Conservation (phyloP, 345 rosid species). For the Eucalyptus dawsonii region DNA sequence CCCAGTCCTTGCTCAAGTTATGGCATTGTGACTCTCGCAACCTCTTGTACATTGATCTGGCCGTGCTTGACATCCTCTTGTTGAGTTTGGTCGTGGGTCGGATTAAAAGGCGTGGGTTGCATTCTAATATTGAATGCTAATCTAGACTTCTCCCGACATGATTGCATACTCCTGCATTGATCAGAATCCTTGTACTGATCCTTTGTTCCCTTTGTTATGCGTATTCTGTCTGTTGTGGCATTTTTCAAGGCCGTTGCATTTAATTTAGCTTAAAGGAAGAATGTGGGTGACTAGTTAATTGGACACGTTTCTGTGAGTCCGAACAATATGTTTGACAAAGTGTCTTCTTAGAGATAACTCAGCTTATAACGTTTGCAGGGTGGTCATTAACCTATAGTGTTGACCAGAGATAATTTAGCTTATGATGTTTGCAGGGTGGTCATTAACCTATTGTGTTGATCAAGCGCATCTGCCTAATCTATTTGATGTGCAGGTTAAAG, state of each 20-base stretch:
- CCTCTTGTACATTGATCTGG: conserved; percentile 46
- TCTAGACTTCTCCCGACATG: conserved; percentile 71
- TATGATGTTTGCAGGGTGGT: no score
- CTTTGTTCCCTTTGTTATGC: background rate
- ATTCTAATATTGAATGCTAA: conserved; percentile 50
- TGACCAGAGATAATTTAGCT: background rate
- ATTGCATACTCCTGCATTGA: conserved; percentile 32
- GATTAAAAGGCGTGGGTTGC: conserved; percentile 70
- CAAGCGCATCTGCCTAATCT: background rate
- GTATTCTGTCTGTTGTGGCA: background rate
- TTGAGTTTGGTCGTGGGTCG: conserved; percentile 25
- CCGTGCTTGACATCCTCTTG: background rate
- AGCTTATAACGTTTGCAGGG: background rate
- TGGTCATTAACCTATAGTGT: background rate
- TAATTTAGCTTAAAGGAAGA: background rate
- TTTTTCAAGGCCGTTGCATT: background rate
- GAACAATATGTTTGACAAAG: background rate
- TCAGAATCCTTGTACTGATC: conserved; percentile 45
- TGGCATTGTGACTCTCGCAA: conserved; percentile 62
- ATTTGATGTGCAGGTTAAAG: background rate
- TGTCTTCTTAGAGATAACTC: background rate
- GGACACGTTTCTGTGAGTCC: background rate
- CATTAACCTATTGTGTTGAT: no score
- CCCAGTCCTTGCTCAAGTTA: conserved; percentile 51
- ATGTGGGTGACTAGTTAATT: background rate